These are phyloP conservation scores for Podospora comata DNA, from an alignment of 495 filamentous ascomycete species.

Conservation along the genomic window DNA sequence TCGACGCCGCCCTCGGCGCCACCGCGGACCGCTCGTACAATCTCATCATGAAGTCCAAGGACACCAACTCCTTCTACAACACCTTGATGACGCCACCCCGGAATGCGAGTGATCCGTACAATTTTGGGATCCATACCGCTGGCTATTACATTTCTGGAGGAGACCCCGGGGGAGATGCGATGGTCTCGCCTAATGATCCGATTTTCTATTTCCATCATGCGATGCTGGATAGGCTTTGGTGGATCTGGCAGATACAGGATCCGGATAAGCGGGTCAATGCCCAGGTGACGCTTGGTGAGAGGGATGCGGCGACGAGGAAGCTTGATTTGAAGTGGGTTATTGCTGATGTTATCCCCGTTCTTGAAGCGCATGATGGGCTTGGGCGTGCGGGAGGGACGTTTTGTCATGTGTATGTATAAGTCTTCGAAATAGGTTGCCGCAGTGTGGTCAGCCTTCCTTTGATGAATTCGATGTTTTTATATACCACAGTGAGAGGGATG, in stretches of 20 bases:
- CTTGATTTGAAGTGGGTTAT: slow-evolving; percentile 37
- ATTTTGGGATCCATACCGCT: slow-evolving; percentile 54
- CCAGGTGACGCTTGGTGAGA: slow-evolving; percentile 19
- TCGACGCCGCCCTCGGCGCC: slow-evolving; percentile 45
- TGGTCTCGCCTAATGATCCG: slow-evolving; percentile 56
- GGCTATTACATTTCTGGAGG: slow-evolving; percentile 62
- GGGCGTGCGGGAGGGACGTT: slow-evolving; percentile 34
- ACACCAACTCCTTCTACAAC: slow-evolving; percentile 55
- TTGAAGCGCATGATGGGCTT: slow-evolving; percentile 37
- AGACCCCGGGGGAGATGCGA: slow-evolving; percentile 58
- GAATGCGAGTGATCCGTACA: slow-evolving; percentile 35
- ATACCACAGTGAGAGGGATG: no score
- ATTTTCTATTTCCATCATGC: slow-evolving; percentile 63
- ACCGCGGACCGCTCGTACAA: slow-evolving; percentile 46
- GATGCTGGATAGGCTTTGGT: slow-evolving; percentile 60
- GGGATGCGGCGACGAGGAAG: slow-evolving; percentile 14
- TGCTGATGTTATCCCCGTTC: slow-evolving; percentile 28
- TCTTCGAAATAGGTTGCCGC: neutral
- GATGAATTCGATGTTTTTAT: no score
- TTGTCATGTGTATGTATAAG: slow-evolving; percentile 39
- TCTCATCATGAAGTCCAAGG: slow-evolving; percentile 46
- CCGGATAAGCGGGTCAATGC: slow-evolving; percentile 23
- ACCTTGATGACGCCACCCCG: slow-evolving; percentile 43
- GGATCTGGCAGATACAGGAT: slow-evolving; percentile 56
- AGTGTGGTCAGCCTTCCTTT: no score